A percentile compares a stretch with the other conserved stretches of the same genome.
These are phyloP conservation scores for Globisporangium apiculatum DNA, from an alignment of 352 stramenopile species.

Conservation along the genomic window DNA sequence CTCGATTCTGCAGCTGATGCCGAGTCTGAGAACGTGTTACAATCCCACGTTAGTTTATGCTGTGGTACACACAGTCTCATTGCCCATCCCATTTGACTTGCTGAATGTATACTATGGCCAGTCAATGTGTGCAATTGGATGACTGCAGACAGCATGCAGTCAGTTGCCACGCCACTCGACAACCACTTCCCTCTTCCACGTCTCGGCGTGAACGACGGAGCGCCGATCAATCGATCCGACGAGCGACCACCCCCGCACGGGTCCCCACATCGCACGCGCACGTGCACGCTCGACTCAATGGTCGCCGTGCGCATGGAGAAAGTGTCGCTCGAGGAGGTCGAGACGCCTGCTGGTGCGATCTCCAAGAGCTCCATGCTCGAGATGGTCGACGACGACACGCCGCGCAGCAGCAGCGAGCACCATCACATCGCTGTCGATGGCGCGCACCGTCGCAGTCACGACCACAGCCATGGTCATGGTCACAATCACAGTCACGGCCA, in stretches of 20 bases:
- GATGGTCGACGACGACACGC: slow-evolving; percentile 16
- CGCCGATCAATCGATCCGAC: too few relatives aligned
- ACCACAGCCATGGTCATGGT: not conserved
- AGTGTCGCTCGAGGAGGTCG: slow-evolving; percentile 14
- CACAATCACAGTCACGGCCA: slow-evolving; percentile 4
- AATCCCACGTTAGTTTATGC: not conserved
- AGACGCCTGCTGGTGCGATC: slow-evolving; percentile 11
- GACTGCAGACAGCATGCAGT: too few relatives aligned
- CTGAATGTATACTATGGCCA: not conserved
- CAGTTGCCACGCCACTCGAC: too few relatives aligned
- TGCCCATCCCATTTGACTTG: not conserved
- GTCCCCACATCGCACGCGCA: not conserved
- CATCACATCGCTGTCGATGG: slow-evolving; percentile 4
- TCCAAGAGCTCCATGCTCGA: slow-evolving; percentile 15
- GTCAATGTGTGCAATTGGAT: not conserved
- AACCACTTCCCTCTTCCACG: not conserved
- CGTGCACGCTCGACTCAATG: not conserved
- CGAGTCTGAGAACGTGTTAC: not conserved
- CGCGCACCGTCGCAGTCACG: not conserved
- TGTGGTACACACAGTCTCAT: not conserved
- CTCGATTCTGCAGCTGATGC: not conserved
- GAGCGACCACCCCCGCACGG: not conserved
- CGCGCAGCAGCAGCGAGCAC: not conserved
- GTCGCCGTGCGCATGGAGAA: slow-evolving; percentile 16
- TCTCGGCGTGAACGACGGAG: not conserved